Evolutionary conservation across 176 grass and related monocot species (phyloP).

Genomic region (Lolium rigidum): DNA sequence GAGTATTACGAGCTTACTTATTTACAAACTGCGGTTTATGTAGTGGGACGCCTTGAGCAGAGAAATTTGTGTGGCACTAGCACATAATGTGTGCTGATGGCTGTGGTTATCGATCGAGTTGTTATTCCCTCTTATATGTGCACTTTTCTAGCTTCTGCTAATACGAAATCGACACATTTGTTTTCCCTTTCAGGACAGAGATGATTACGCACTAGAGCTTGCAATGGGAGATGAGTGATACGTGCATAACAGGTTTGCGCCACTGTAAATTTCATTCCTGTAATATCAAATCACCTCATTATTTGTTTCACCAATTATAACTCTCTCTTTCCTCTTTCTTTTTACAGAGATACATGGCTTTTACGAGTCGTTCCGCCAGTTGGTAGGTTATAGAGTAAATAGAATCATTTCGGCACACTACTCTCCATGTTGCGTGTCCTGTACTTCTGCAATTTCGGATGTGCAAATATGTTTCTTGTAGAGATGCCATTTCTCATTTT

Average conservation of each 20-base stretch:
- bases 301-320: conserved; percentile 20
- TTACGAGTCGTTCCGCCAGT: neutral
- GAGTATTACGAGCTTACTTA: conserved; percentile 42
- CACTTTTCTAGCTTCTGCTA: neutral
- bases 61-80: neutral
- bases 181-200: conserved; percentile 67
- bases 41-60: neutral
- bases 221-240: conserved; percentile 88
- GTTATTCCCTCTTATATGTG: neutral
- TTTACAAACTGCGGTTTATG: neutral
- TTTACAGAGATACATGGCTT: neutral
- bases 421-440: neutral
- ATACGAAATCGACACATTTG: neutral
- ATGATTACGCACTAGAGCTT: conserved; percentile 91
- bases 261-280: conserved; percentile 6
- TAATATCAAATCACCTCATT: neutral
- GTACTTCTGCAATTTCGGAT: neutral
- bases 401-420: neutral
- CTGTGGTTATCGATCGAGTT: neutral
- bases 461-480: conserved; percentile 25
- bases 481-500: conserved; percentile 7
- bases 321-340: neutral
- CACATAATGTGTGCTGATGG: neutral
- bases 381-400: neutral
- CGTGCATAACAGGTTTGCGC: conserved; percentile 20